A percentile compares a stretch with the other conserved stretches of the same genome.
phyloP scores from a whole-genome alignment of 2,329 filamentous ascomycete species.

The Cordyceps tenuipes region DNA sequence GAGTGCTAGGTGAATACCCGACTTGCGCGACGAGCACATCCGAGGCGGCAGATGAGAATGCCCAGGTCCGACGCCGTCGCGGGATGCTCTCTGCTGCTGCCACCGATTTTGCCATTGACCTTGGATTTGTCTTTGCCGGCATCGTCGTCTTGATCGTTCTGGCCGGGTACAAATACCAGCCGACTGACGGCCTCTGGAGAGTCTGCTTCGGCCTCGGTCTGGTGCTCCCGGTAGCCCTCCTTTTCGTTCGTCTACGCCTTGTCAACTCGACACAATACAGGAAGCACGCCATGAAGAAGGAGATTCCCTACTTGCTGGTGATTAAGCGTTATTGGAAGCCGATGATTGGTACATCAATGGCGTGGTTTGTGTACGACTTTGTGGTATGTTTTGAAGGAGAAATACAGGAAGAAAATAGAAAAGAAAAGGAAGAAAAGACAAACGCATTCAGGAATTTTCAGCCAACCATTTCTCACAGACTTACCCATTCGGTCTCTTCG shows the following conservation, averaged over 20 bases:
- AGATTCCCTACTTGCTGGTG: conserved; percentile 20
- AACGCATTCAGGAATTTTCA: neutral
- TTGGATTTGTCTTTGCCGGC: conserved; percentile 30
- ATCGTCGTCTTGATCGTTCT: conserved; percentile 38
- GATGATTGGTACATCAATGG: conserved; percentile 41
- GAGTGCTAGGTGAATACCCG: conserved; percentile 21
- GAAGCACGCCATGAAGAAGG: conserved; percentile 20
- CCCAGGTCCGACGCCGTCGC: conserved; percentile 18
- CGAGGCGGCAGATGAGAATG: conserved; percentile 22
- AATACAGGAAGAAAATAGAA: too few species aligned
- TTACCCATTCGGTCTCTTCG: conserved; percentile 19
- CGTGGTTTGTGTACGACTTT: conserved; percentile 37
- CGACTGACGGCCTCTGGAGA: conserved; percentile 35
- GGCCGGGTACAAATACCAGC: conserved; percentile 24
- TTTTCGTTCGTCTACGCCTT: conserved; percentile 46
- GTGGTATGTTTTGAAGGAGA: conserved; percentile 12
- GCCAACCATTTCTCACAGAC: conserved; percentile 11
- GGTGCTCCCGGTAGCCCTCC: conserved; percentile 36
- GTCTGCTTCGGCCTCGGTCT: conserved; percentile 23
- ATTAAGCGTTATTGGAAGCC: conserved; percentile 33
- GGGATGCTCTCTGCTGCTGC: conserved; percentile 30
- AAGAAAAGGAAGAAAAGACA: too few species aligned
- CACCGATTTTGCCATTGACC: conserved; percentile 31
- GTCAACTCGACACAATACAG: conserved; percentile 37
- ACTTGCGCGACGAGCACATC: conserved; percentile 21